These are phyloP conservation scores for Cryptosporidium canis DNA, from an alignment of 169 alveolate species.

Conservation along the genomic window DNA sequence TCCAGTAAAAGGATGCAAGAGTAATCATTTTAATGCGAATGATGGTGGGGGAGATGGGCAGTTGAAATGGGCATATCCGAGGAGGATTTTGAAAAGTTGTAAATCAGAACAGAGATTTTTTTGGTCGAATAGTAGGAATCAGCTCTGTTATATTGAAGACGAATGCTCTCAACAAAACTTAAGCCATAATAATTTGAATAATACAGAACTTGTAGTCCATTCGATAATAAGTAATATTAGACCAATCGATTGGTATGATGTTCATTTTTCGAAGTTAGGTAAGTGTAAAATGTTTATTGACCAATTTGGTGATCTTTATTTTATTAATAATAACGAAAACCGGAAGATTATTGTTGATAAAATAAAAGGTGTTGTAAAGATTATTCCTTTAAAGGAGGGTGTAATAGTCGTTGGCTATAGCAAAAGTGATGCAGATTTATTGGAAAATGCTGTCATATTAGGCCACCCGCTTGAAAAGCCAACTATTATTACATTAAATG, in stretches of 20 bases:
- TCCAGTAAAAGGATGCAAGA: not conserved
- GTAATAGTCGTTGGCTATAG: constrained; percentile 23
- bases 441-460: not conserved
- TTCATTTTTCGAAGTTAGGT: constrained; percentile 28
- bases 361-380: not conserved
- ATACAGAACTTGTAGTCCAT: not conserved
- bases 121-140: constrained; percentile 14
- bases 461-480: constrained; percentile 51
- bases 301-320: constrained; percentile 8
- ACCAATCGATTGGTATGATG: constrained; percentile 23
- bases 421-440: not conserved
- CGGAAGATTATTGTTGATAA: not conserved
- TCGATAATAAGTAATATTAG: not conserved
- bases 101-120: not conserved
- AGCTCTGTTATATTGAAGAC: not conserved
- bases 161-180: not conserved
- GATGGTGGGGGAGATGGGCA: not conserved
- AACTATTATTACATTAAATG: not conserved
- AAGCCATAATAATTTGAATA: not conserved
- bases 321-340: not conserved
- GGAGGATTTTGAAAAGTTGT: not conserved
- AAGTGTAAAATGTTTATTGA: constrained; percentile 12
- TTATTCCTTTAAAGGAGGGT: constrained; percentile 36
- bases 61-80: constrained; percentile 28
- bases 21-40: not conserved